Evolutionary conservation across 139 green algal species (phyloP).

Genomic region (Chlamydomonas urium): DNA sequence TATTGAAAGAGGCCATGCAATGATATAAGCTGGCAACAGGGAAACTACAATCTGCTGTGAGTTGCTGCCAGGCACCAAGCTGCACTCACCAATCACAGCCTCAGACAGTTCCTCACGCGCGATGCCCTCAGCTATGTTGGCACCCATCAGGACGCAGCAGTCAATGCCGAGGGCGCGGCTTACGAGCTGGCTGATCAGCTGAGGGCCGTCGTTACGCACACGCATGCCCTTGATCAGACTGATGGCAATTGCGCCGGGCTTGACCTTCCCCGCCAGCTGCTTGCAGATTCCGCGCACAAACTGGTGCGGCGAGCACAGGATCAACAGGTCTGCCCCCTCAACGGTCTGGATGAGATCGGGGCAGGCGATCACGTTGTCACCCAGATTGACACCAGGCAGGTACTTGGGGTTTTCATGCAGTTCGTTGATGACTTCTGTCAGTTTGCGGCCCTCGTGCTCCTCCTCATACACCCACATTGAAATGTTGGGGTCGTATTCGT

Average conservation of each 20-base stretch:
- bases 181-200: constrained; percentile 80
- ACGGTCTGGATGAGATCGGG: constrained; percentile 40
- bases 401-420: constrained; percentile 54
- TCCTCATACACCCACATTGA: constrained; percentile 53
- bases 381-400: constrained; percentile 35
- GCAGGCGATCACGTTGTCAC: constrained; percentile 46
- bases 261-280: constrained; percentile 33
- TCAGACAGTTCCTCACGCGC: constrained; percentile 61
- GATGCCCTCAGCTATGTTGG: constrained; percentile 66
- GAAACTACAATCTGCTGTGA: not conserved
- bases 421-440: constrained; percentile 69
- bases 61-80: not conserved
- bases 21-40: not conserved
- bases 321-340: constrained; percentile 41
- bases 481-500: constrained; percentile 46
- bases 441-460: constrained; percentile 32
- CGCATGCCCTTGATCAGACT: constrained; percentile 81
- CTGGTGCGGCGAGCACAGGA: constrained; percentile 61
- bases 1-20: not conserved
- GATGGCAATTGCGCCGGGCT: constrained; percentile 52
- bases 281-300: constrained; percentile 55
- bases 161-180: constrained; percentile 54
- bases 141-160: constrained; percentile 75
- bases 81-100: constrained; percentile 52
- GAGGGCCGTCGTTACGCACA: constrained; percentile 64